phyloP scores from a whole-genome alignment of 441 rosid genomes.

The Rhodomyrtus psidioides region DNA sequence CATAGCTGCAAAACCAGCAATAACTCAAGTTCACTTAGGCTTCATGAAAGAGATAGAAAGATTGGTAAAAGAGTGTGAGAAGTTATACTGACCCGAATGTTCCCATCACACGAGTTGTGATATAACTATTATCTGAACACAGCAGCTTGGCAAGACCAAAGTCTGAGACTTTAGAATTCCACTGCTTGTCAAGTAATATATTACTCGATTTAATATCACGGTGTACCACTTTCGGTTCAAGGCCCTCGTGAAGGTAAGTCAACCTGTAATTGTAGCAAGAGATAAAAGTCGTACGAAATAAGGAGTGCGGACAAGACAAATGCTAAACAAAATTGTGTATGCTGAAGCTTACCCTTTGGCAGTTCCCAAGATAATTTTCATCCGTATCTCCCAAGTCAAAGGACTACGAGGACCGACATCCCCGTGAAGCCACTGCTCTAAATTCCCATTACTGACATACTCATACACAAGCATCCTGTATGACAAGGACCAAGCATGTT shows the following conservation, averaged over 20 bases:
- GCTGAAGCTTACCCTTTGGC: slow-evolving; percentile 43
- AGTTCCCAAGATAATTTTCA: slow-evolving; percentile 51
- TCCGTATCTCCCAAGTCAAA: slow-evolving; percentile 63
- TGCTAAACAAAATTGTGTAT: not conserved
- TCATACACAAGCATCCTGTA: slow-evolving; percentile 67
- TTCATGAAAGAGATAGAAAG: not conserved
- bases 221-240: slow-evolving; percentile 67
- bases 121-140: slow-evolving; percentile 49
- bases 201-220: slow-evolving; percentile 66
- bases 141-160: slow-evolving; percentile 69
- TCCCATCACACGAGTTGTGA: slow-evolving; percentile 78
- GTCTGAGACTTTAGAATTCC: slow-evolving; percentile 63
- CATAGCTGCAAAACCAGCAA: slow-evolving; percentile 30
- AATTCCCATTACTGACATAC: slow-evolving; percentile 55
- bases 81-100: slow-evolving; percentile 51
- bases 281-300: not conserved
- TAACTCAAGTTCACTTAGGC: not conserved
- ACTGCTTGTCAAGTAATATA: slow-evolving; percentile 52
- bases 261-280: slow-evolving; percentile 22
- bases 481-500: not conserved
- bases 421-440: slow-evolving; percentile 73
- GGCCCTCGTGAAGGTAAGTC: slow-evolving; percentile 58
- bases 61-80: not conserved
- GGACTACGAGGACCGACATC: slow-evolving; percentile 57
- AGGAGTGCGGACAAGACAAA: not conserved